Conservation (phyloP, 1,284 basidiomycete species). For the Tranzscheliella williamsii region DNA sequence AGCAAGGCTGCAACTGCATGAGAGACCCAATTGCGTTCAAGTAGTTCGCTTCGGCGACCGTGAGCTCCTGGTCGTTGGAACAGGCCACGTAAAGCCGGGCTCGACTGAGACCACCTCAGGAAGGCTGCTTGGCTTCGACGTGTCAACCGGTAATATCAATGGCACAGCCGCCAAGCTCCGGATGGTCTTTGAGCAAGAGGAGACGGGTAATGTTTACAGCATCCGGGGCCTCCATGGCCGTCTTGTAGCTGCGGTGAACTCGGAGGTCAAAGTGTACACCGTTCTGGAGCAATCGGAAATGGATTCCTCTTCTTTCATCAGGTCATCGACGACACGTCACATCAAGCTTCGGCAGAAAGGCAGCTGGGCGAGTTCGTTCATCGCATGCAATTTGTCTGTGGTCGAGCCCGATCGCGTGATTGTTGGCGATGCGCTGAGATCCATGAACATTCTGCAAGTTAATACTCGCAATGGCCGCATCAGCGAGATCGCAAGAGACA, state of each 20-base stretch:
- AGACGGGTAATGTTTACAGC: conserved; percentile 53
- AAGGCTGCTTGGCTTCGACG: conserved; percentile 36
- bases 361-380: conserved; percentile 54
- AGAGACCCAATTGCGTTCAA: conserved; percentile 50
- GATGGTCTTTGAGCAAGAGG: conserved; percentile 32
- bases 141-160: not conserved
- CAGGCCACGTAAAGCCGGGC: conserved; percentile 32
- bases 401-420: conserved; percentile 36
- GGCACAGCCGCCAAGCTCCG: conserved; percentile 1
- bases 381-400: conserved; percentile 46
- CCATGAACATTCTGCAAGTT: conserved; percentile 51
- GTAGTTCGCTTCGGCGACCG: conserved; percentile 10
- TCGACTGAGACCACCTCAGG: conserved; percentile 38
- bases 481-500: conserved; percentile 51
- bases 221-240: conserved; percentile 19
- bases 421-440: conserved; percentile 56
- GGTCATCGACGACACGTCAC: no score
- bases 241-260: conserved; percentile 51
- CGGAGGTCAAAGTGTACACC: conserved; percentile 45
- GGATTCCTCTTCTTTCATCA: not conserved
- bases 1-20: conserved; percentile 33
- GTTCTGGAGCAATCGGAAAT: conserved; percentile 4
- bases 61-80: conserved; percentile 46
- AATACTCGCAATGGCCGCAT: conserved; percentile 24
- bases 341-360: conserved; percentile 23